Percentiles rank a stretch among this genome's conserved stretches.
Evolutionary conservation across 2,329 filamentous ascomycete genomes (phyloP).

Genomic region (Xylariomycetidae sp.): DNA sequence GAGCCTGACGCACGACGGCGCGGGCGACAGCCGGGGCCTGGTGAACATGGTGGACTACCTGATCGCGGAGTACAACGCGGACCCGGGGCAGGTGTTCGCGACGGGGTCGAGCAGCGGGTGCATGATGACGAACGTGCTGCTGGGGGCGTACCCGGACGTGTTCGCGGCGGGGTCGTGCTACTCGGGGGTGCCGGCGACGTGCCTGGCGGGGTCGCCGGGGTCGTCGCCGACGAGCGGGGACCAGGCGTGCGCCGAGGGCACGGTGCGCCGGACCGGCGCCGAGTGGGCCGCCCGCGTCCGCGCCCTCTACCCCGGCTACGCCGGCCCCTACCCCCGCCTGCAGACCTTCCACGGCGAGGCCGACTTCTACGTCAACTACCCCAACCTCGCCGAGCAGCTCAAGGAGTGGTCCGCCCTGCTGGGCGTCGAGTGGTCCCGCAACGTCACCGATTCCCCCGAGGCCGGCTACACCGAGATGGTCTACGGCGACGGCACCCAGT

Average conservation of each 20-base stretch:
- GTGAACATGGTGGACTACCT: constrained; percentile 19
- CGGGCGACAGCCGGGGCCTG: constrained; percentile 16
- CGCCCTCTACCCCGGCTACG: constrained; percentile 35
- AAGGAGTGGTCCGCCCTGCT: constrained; percentile 38
- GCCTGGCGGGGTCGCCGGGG: constrained; percentile 13
- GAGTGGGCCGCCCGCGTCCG: constrained; percentile 14
- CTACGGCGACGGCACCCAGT: constrained; percentile 16
- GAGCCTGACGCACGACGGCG: constrained; percentile 14
- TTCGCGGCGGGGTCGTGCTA: constrained; percentile 39
- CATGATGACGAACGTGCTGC: constrained; percentile 29
- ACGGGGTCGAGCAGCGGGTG: constrained; percentile 18
- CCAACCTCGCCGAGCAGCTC: constrained; percentile 40
- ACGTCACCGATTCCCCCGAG: constrained; percentile 12
- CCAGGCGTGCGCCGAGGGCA: constrained; percentile 33
- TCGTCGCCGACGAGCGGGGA: constrained; percentile 18
- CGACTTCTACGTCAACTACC: constrained; percentile 35
- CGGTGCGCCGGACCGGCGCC: constrained; percentile 19
- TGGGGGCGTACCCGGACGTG: constrained; percentile 40
- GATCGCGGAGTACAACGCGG: constrained; percentile 15
- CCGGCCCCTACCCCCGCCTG: constrained; percentile 36
- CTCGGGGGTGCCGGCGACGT: constrained; percentile 39
- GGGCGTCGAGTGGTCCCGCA: constrained; percentile 21
- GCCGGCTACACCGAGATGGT: constrained; percentile 13
- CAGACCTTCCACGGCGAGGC: constrained; percentile 41
- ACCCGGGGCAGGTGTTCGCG: constrained; percentile 13